Base-by-base conservation (phyloP, 768 basidiomycete species). In the Neoboletus subvelutipes region DNA sequence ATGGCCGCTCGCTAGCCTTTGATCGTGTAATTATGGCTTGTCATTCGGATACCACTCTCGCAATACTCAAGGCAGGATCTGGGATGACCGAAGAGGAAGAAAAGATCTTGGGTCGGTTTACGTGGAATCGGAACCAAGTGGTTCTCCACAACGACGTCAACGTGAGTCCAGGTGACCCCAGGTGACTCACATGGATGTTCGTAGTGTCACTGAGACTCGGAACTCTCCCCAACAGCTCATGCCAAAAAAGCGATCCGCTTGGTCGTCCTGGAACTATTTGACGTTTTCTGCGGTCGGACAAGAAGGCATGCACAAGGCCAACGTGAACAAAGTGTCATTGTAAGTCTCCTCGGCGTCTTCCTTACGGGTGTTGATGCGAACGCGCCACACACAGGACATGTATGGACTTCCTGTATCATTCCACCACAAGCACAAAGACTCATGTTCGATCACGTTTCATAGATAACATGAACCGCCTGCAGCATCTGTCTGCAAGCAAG, bases 181-280 rank as follows among this genome's bases (percentile, higher is more conserved):
- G 17, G 18, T 24, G 15, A 31, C 8, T 13, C 33, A 42, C 31
- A 29, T 7, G n/a, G 22, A 26, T 20, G 50, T 42, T 4, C 15
- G 22, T 28, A 2, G 26, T 20, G 15, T 42, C 37, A 20, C 36
- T 52, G 34, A 50, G 2, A 50, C 15, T 15, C 10, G 8, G 17
- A 18, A 24, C 29, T n/a, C 18, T 12, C 18, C 24, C 17, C 28
- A 24, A 29, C 53, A 89, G 86, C 67, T 91, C 15, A 90, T 91
- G 87, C 90, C 88, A 0, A 75, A 74, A 54, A 74, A 75, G 47
- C 73, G 80, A 20, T 59, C 73, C 12, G 87, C 86, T 0, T 91
- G 88, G 85, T 85, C 87, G 0, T 86, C 86, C 61, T 91, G 88
- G 88, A 92, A 90, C 67, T 90, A 88, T 66, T 69, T 90, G n/a